Percentiles rank a stretch among this genome's conserved stretches.
Evolutionary conservation across 164 flowering plant genomes (phyloP).

Genomic region (Kingdonia uniflora): DNA sequence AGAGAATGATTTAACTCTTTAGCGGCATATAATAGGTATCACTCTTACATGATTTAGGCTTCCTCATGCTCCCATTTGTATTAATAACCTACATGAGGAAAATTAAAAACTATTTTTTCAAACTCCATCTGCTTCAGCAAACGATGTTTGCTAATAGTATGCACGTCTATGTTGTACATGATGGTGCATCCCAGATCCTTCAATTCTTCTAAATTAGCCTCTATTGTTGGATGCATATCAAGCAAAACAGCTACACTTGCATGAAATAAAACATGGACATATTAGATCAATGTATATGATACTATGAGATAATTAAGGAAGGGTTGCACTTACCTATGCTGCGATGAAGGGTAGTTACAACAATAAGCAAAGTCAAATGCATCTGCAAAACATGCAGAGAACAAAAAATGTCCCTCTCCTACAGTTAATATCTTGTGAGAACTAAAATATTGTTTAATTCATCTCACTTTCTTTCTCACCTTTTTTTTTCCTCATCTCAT

Average conservation of each 20-base stretch:
- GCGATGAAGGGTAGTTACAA: not conserved
- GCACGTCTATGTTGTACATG: not conserved
- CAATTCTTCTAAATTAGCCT: not conserved
- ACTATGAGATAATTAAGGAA: too few species aligned
- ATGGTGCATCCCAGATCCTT: not conserved
- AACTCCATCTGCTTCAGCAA: not conserved
- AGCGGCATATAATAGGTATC: too few species aligned
- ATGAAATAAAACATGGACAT: too few species aligned
- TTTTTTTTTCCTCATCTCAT: not conserved
- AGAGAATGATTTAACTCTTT: too few species aligned
- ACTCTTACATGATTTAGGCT: not conserved
- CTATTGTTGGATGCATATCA: not conserved
- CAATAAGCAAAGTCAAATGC: not conserved
- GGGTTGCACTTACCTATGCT: not conserved
- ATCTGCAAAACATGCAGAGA: not conserved
- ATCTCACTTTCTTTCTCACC: too few species aligned
- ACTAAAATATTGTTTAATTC: not conserved
- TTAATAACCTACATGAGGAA: not conserved
- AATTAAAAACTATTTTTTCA: not conserved
- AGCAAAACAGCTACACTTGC: not conserved
- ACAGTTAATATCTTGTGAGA: not conserved
- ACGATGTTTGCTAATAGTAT: not conserved
- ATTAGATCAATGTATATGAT: too few species aligned
- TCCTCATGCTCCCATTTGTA: not conserved
- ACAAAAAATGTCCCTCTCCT: conserved; percentile 1